Conservation (phyloP, 1,284 basidiomycete species). For the Sporisorium scitamineum region DNA sequence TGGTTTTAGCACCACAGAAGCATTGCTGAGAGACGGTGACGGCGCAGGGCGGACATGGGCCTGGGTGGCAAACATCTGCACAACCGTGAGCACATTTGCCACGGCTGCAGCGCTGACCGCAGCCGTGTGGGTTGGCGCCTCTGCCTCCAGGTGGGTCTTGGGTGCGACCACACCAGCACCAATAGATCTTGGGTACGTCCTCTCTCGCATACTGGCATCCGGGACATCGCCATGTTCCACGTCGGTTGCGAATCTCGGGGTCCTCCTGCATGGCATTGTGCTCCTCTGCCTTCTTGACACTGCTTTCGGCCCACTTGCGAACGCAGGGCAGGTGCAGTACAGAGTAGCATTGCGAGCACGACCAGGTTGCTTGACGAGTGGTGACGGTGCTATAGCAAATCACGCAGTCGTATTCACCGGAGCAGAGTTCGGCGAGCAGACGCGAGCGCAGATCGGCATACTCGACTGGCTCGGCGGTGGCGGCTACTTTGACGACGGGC, state of each 20-base stretch:
- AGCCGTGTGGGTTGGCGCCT: slow-evolving; percentile 61
- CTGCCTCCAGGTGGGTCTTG: slow-evolving; percentile 52
- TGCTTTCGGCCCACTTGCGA: slow-evolving; percentile 65
- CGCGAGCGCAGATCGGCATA: slow-evolving; percentile 64
- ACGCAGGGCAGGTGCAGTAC: slow-evolving; percentile 65
- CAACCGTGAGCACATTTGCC: slow-evolving; percentile 65
- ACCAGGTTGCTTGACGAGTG: slow-evolving; percentile 61
- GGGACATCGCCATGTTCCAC: slow-evolving; percentile 66
- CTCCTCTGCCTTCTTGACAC: slow-evolving; percentile 64
- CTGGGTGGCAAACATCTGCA: slow-evolving; percentile 63
- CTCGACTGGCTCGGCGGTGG: slow-evolving; percentile 44
- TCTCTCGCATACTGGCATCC: slow-evolving; percentile 64
- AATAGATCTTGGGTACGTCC: slow-evolving; percentile 62
- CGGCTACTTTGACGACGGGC: slow-evolving; percentile 26
- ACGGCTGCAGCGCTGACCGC: slow-evolving; percentile 58
- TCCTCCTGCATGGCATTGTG: slow-evolving; percentile 68
- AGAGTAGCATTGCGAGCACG: slow-evolving; percentile 64
- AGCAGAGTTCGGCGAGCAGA: slow-evolving; percentile 60
- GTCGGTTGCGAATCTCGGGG: slow-evolving; percentile 54
- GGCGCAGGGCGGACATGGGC: slow-evolving; percentile 66
- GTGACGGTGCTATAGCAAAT: slow-evolving; percentile 66
- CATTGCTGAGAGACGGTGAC: slow-evolving; percentile 63
- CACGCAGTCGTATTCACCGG: slow-evolving; percentile 65
- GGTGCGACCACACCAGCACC: slow-evolving; percentile 65
- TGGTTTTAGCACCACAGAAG: slow-evolving; percentile 62